These are phyloP conservation scores for Agrocybe chaxingu DNA, from an alignment of 768 basidiomycete genomes.

Conservation along the genomic window DNA sequence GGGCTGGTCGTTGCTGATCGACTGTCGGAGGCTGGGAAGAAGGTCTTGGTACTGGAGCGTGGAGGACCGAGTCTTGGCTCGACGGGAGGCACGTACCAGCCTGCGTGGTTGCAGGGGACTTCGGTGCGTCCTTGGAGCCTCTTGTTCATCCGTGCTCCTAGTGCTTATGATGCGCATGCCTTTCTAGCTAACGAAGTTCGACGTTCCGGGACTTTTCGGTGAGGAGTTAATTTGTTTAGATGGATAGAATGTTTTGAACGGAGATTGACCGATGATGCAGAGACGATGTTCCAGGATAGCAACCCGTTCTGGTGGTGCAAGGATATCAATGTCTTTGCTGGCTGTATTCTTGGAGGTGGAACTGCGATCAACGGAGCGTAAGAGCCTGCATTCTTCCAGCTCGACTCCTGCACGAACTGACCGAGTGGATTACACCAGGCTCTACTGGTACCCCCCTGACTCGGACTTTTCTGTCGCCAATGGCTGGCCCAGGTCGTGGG, in stretches of 20 bases:
- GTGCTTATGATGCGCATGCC: neutral
- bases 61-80: constrained; percentile 59
- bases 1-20: constrained; percentile 59
- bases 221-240: neutral
- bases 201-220: constrained; percentile 59
- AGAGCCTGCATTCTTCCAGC: constrained; percentile 15
- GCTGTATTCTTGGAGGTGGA: constrained; percentile 62
- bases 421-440: constrained; percentile 15
- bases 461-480: constrained; percentile 45
- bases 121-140: constrained; percentile 27
- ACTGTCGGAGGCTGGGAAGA: constrained; percentile 58
- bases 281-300: constrained; percentile 59
- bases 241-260: neutral
- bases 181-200: constrained; percentile 58
- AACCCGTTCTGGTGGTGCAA: constrained; percentile 67
- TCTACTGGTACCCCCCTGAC: constrained; percentile 55
- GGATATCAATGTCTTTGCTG: constrained; percentile 61
- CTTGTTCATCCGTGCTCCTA: neutral
- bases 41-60: constrained; percentile 59
- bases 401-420: neutral
- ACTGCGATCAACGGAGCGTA: constrained; percentile 64
- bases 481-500: constrained; percentile 58
- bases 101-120: constrained; percentile 45
- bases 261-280: constrained; percentile 17
- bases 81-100: constrained; percentile 56